Evolutionary conservation across 768 basidiomycete species (phyloP), one percentile per base, ranked within the genome.

Genomic region (Russula virescens): DNA sequence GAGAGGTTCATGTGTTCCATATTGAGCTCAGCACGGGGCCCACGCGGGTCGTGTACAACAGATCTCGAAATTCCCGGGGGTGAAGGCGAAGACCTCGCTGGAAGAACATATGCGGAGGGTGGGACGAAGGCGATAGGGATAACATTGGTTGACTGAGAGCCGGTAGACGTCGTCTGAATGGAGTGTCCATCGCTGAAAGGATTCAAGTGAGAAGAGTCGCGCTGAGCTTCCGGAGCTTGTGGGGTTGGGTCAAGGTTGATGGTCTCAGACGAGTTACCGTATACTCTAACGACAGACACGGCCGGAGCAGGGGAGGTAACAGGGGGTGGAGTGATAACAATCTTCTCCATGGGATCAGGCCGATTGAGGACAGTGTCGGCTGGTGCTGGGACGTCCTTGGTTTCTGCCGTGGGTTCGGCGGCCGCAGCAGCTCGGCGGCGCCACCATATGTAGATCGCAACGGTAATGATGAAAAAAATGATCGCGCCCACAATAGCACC

Each of bases 91-190:
- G 47, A 74, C 58, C 61, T 46, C 4, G 43, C 28, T 9, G 68
- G 68, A 28, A 64, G 63, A 5, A 73, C 71, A 13, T 81, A 79
- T 23, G 83, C 83, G 19, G 87, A 83, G 25, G 86, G 75, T 6
- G 66, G 66, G 40, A 92, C 86, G 47, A 92, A 79, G 14, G 90
- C 90, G 63, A 93, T 92, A 64, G 90, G 90, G 61, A 93, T 93
- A 66, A 91, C 90, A 68, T 93, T 93, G 25, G 91, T 89, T 47
- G 83, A 83, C 70, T 89, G 86, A 16, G 89, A 87, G 48, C 83
- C 80, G n/a, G 86, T 83, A 11, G 81, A 81, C 0, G 78, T 77
- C 31, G 91, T 93, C 73, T 89, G 88, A 62, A 93, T 93, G 43
- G 90, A 92, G 52, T 87, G 83, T 28, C 73, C 75, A 69, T 93